Evolutionary conservation across 1,284 basidiomycete genomes (phyloP), one percentile per base, ranked within the genome.

Genomic region (Ceratorhiza oryzae-sativae): DNA sequence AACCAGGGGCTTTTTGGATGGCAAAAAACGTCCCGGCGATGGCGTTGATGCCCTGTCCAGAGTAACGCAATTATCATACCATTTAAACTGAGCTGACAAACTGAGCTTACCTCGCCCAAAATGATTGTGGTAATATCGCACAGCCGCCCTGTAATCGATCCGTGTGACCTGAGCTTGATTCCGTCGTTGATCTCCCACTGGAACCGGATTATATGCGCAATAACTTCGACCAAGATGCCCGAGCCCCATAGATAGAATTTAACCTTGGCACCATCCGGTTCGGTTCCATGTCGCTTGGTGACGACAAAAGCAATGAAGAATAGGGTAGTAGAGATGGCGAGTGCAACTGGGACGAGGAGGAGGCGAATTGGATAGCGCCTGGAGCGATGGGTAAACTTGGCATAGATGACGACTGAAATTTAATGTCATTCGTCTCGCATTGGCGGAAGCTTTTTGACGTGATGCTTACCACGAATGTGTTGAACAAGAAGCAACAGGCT

Each of bases 141-240:
- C 12, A 71, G 25, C 0, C 68, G 68, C 8, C 46, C 56, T 8
- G 41, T 18, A 23, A 71, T 51, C 13, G 68, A 71, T 6, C 68
- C 68, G 34, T 60, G 56, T 8, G 56, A 60, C 23, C 27, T 58
- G 1, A 71, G 46, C 27, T 46, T 56, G 46, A 71, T 45, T 10
- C 68, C 68, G 15, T 51, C 42, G 10, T 42, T 51, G 34, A 71
- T 59, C 0, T 71, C 68, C 56, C 42, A 36, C 13, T 71, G 68
- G 30, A 71, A 51, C 48, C 68, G 12, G 32, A 51, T 25, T 3
- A 71, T 27, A 46, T 71, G 68, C n/a, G 68, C 68, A n/a, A 71
- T 25, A 12, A 60, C 56, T 18, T 71, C 68, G 18, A 71, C 46
- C 25, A 71, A 18, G 0, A 71, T n/a, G 5, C 18, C 68, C 6